Evolutionary conservation across 331 rosid genomes (phyloP).

Genomic region (Acacia concinna): DNA sequence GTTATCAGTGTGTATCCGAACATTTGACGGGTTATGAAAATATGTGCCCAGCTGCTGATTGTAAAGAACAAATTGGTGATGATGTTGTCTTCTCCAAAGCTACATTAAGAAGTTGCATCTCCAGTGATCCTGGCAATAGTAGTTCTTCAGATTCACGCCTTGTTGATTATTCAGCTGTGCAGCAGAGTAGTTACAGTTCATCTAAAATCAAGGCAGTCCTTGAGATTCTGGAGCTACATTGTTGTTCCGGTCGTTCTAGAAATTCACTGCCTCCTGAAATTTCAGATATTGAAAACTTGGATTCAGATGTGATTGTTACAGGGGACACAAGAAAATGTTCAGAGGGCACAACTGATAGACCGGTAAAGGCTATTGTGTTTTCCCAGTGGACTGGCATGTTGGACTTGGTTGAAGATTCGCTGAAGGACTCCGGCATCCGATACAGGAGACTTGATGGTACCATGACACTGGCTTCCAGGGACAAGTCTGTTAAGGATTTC

Average conservation of each 20-base stretch:
- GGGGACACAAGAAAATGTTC: slow-evolving; percentile 51
- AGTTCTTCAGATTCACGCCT: slow-evolving; percentile 40
- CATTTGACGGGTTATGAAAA: slow-evolving; percentile 76
- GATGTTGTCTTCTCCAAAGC: slow-evolving; percentile 77
- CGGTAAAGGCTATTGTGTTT: slow-evolving; percentile 76
- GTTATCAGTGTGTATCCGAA: slow-evolving; percentile 91
- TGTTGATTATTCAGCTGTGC: slow-evolving; percentile 58
- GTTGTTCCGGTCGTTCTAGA: slow-evolving; percentile 38
- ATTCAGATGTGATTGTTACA: slow-evolving; percentile 42
- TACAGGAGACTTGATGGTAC: slow-evolving; percentile 98
- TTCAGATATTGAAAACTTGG: slow-evolving; percentile 38
- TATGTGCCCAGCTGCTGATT: slow-evolving; percentile 70
- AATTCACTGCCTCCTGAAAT: slow-evolving; percentile 37
- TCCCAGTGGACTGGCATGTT: slow-evolving; percentile 99
- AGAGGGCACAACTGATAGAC: slow-evolving; percentile 48
- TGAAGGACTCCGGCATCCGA: slow-evolving; percentile 46
- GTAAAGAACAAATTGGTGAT: slow-evolving; percentile 67
- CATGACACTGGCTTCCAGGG: slow-evolving; percentile 78
- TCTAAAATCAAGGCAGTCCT: slow-evolving; percentile 92
- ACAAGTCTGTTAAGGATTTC: slow-evolving; percentile 88
- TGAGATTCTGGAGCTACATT: slow-evolving; percentile 63
- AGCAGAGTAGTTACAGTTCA: slow-evolving; percentile 66
- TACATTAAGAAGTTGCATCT: slow-evolving; percentile 74
- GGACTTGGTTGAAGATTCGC: slow-evolving; percentile 73
- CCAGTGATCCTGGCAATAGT: slow-evolving; percentile 53